Conservation (phyloP, 306 rosid genomes). For the Malus sieversii region DNA sequence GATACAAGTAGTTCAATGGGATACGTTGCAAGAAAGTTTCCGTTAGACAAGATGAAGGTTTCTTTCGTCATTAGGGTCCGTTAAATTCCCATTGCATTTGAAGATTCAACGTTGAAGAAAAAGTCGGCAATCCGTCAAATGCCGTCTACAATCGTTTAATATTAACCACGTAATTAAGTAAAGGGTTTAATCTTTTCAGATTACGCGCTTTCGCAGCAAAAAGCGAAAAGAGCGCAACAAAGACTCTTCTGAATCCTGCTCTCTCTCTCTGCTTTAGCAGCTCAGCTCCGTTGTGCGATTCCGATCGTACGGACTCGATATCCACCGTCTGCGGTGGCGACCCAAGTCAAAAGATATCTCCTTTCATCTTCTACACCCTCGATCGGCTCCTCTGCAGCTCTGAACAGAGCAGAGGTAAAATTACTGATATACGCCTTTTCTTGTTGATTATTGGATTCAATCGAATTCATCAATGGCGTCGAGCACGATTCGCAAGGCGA, state of each 20-base stretch:
- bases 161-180: not conserved
- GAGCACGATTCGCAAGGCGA: constrained; percentile 80
- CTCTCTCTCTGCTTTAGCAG: not conserved
- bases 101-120: not conserved
- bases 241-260: not conserved
- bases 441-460: not conserved
- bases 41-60: not conserved
- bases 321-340: not conserved
- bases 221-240: not conserved
- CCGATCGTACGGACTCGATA: constrained; percentile 3
- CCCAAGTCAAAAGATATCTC: constrained; percentile 11
- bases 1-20: too few relatives aligned
- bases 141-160: not conserved
- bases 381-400: not conserved
- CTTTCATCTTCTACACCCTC: not conserved
- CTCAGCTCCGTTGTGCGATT: not conserved
- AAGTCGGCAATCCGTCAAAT: not conserved
- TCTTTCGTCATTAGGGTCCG: not conserved
- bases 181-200: not conserved
- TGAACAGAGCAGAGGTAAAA: constrained; percentile 4
- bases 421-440: not conserved
- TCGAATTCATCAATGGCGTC: constrained; percentile 39
- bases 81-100: not conserved
- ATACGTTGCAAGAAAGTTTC: not conserved
- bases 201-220: not conserved